A percentile compares a stretch with the other conserved stretches of the same genome.
Conservation (phyloP, 169 alveolate species). For the Sarcocystis neurona region DNA sequence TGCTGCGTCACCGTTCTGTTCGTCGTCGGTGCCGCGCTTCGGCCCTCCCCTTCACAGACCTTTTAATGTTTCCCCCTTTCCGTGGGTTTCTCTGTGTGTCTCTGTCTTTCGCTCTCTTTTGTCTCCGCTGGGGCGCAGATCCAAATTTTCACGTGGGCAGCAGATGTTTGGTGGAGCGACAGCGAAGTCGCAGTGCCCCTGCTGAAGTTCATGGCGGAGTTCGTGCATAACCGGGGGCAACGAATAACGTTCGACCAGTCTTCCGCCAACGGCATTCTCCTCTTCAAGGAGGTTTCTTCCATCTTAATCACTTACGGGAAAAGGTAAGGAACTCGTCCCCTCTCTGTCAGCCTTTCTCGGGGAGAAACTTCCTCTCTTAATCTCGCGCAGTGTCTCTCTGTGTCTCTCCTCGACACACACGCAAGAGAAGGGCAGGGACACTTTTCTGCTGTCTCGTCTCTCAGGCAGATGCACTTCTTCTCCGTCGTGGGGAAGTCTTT, state of each 20-base stretch:
- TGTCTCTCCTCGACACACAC: not conserved
- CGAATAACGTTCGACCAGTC: conserved; percentile 90
- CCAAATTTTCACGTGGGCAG: conserved; percentile 81
- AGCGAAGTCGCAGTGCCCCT: conserved; percentile 89
- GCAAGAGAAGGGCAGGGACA: not conserved
- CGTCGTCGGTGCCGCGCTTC: too few relatives aligned
- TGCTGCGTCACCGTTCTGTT: too few relatives aligned
- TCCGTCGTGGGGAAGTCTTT: too few relatives aligned
- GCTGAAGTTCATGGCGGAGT: conserved; percentile 84
- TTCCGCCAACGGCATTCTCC: conserved; percentile 90
- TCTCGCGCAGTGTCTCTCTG: not conserved
- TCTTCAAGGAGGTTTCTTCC: conserved; percentile 87
- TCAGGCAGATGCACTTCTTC: too few relatives aligned
- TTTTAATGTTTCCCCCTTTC: too few relatives aligned
- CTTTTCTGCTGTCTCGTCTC: not conserved
- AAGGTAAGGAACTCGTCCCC: conserved; percentile 31
- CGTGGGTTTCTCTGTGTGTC: not conserved
- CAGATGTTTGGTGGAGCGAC: conserved; percentile 89
- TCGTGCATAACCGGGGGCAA: conserved; percentile 79
- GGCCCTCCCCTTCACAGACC: too few relatives aligned
- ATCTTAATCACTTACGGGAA: conserved; percentile 72
- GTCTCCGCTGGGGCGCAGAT: conserved; percentile 43
- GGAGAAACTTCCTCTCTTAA: too few relatives aligned
- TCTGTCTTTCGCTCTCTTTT: not conserved
- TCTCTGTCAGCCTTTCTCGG: too few relatives aligned